Percentiles rank a stretch among this genome's conserved stretches.
phyloP scores from a whole-genome alignment of 139 green algal genomes.

The Volvox reticuliferus region DNA sequence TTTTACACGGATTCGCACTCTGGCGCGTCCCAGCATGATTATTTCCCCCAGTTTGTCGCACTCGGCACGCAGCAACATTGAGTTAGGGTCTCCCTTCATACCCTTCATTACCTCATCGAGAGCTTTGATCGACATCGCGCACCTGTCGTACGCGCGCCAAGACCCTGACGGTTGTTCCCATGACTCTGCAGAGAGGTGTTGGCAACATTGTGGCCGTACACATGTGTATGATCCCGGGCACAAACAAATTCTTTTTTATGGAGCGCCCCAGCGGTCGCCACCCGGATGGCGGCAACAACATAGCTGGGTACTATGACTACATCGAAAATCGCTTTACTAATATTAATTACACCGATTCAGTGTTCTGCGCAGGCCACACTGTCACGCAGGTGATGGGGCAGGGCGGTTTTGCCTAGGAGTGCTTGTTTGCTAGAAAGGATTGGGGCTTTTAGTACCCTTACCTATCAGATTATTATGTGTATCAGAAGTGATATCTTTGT shows the following conservation, averaged over 20 bases:
- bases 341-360: conserved; percentile 31
- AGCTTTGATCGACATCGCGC: not conserved
- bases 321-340: conserved; percentile 35
- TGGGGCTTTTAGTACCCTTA: no score
- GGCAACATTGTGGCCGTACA: conserved; percentile 43
- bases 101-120: not conserved
- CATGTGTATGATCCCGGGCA: conserved; percentile 40
- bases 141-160: not conserved
- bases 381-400: conserved; percentile 11
- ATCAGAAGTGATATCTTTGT: no score
- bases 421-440: no score
- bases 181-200: conserved; percentile 8
- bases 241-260: conserved; percentile 56
- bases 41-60: no score
- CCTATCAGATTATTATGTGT: no score
- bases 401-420: no score
- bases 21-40: no score
- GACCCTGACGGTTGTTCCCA: no score
- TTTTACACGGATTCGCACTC: no score
- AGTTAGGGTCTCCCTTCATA: not conserved
- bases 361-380: conserved; percentile 50
- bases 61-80: not conserved
- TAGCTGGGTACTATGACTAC: conserved; percentile 46
- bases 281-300: conserved; percentile 42
- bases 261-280: conserved; percentile 56